A percentile compares a stretch with the other conserved stretches of the same genome.
phyloP scores from a whole-genome alignment of 805 yeast species.

The Pichia nanzhaoensis region DNA sequence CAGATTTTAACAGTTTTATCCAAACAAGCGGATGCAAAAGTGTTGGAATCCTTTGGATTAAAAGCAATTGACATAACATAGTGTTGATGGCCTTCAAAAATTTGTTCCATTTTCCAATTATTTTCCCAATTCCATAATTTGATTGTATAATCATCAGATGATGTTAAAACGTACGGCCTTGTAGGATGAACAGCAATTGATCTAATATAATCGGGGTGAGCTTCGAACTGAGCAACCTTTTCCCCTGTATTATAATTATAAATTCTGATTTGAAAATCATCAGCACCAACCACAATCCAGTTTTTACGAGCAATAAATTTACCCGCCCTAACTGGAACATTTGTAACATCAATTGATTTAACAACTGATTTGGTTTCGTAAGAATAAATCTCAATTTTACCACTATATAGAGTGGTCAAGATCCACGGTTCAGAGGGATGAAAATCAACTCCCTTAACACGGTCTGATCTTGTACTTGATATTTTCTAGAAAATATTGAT shows the following conservation, averaged over 20 bases:
- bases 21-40: constrained; percentile 94
- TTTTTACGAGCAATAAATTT: constrained; percentile 91
- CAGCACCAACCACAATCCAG: constrained; percentile 95
- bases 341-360: constrained; percentile 89
- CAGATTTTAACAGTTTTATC: constrained; percentile 96
- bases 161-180: constrained; percentile 81
- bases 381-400: constrained; percentile 89
- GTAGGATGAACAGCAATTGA: constrained; percentile 91
- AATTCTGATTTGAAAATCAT: constrained; percentile 90
- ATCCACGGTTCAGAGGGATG: constrained; percentile 99
- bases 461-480: constrained; percentile 85
- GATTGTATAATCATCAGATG: constrained; percentile 86
- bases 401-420: constrained; percentile 83
- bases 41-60: constrained; percentile 95
- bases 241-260: constrained; percentile 95
- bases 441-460: constrained; percentile 96
- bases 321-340: constrained; percentile 93
- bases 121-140: constrained; percentile 98
- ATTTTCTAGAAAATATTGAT: constrained; percentile 46
- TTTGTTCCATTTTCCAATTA: constrained; percentile 83
- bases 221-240: constrained; percentile 90
- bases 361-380: constrained; percentile 80
- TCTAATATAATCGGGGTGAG: constrained; percentile 96
- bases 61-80: constrained; percentile 91
- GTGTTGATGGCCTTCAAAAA: constrained; percentile 93